A percentile compares a stretch with the other conserved stretches of the same genome.
phyloP scores from a whole-genome alignment of 495 filamentous ascomycete genomes.

The Lepraria neglecta region DNA sequence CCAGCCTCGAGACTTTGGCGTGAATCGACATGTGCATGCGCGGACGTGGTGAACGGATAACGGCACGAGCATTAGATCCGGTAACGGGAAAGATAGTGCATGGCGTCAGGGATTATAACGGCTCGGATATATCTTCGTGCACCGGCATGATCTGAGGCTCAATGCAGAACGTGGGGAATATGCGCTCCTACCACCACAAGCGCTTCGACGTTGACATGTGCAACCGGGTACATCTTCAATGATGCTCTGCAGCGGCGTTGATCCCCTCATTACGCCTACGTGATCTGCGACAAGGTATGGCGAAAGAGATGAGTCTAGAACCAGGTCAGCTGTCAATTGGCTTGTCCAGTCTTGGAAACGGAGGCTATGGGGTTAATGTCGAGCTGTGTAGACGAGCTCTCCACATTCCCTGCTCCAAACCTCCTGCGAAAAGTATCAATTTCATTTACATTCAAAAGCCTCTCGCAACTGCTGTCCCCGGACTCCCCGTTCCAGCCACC shows the following conservation, averaged over 20 bases:
- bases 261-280: background rate
- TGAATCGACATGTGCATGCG: no score
- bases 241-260: background rate
- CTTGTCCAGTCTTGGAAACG: background rate
- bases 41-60: no score
- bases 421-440: no score
- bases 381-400: background rate
- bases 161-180: background rate
- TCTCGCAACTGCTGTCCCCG: no score
- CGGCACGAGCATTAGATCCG: no score
- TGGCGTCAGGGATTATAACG: background rate
- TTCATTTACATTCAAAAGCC: no score
- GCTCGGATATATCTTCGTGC: conserved; percentile 1
- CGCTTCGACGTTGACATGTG: background rate
- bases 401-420: no score
- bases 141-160: background rate
- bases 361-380: background rate
- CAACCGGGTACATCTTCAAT: background rate
- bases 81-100: background rate
- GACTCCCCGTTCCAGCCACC: no score
- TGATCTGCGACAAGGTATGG: background rate
- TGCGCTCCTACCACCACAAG: background rate
- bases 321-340: background rate
- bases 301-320: background rate
- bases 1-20: no score